Evolutionary conservation across 2,329 filamentous ascomycete genomes (phyloP), one percentile per base, ranked within the genome.

Genomic region (Dothideomycetes sp.): DNA sequence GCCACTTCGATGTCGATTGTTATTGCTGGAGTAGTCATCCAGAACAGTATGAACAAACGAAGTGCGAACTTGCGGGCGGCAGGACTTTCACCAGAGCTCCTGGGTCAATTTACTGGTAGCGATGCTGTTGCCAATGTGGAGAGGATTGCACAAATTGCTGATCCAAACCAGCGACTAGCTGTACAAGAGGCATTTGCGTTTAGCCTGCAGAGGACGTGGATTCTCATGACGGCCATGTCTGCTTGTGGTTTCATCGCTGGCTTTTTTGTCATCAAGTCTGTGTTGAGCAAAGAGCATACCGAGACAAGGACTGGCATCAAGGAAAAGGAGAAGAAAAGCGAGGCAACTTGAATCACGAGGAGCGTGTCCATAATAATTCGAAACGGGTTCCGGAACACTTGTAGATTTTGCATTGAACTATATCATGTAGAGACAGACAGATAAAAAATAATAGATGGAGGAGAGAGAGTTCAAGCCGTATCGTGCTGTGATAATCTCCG

Each of bases 241-340:
- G 59, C 95, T 87, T 61, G 84, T 91, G 33, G 95, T 88, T 62
- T 96, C 88, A 35, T 94, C 85, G 1, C 81, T 74, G 1, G 84
- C 74, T 68, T 96, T 95, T 64, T 96, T 88, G 52, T 96, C 88
- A 36, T 61, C 22, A 66, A 68, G 31, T 47, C 53, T 11, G 51
- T 59, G 3, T 49, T 76, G 51, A 71, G 60, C 31, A 66, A 61
- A 33, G 68, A 70, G 46, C 71, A 75, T 49, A 60, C 62, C 5
- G 67, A 71, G 52, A 72, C 67, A 12, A 69, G 62, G 52, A 74
- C 71, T 6, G 71, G 71, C 1, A 41, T 57, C 19, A 37, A 42
- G 20, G 37, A 37, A 15, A 36, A 38, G n/a, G n/a, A n/a, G n/a
- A n/a, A n/a, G n/a, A n/a, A n/a, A n/a, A n/a, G n/a, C n/a, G n/a